Evolutionary conservation across 1,284 basidiomycete species (phyloP).

Genomic region (Moniliophthora roreri): DNA sequence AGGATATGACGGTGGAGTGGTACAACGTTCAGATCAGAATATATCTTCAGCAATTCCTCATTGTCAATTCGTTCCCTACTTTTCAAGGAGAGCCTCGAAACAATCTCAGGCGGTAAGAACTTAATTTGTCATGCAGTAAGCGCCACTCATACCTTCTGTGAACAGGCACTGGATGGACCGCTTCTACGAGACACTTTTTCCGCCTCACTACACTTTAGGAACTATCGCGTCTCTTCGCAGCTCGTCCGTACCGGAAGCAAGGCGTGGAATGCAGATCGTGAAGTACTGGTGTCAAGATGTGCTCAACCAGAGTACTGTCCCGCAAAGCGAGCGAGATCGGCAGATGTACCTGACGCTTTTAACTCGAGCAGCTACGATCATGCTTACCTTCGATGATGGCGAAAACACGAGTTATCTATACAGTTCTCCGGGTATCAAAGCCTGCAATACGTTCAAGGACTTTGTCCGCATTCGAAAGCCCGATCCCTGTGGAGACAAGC

Average conservation of each 20-base stretch:
- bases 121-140: background rate
- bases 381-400: background rate
- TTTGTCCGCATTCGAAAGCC: too few relatives aligned
- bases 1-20: constrained; percentile 1
- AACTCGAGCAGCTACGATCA: background rate
- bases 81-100: background rate
- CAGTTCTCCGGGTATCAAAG: background rate
- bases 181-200: background rate
- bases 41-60: background rate
- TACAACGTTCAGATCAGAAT: background rate
- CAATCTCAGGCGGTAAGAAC: background rate
- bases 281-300: constrained; percentile 1
- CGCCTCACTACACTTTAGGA: background rate
- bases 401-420: background rate
- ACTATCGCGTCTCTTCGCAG: background rate
- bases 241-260: background rate
- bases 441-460: background rate
- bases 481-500: too few relatives aligned
- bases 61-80: background rate
- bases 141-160: background rate
- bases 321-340: too few relatives aligned
- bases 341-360: background rate
- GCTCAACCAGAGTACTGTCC: background rate
- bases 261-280: constrained; percentile 1
- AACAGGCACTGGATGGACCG: background rate